Evolutionary conservation across 2,329 filamentous ascomycete genomes (phyloP).

Genomic region (Penicillium sp.): DNA sequence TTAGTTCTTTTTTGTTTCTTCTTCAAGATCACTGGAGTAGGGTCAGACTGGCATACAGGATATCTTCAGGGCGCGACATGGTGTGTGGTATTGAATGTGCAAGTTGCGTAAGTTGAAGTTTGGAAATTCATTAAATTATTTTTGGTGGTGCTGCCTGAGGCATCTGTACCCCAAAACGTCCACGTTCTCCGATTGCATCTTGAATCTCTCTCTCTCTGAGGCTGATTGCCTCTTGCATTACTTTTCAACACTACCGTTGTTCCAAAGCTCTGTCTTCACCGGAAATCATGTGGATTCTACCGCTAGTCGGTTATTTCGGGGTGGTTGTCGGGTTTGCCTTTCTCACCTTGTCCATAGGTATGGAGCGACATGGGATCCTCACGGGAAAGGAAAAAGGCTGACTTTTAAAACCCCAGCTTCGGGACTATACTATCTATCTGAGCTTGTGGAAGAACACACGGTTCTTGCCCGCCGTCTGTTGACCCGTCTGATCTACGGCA

Average conservation of each 20-base stretch:
- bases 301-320: constrained; percentile 80
- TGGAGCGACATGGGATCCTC: constrained; percentile 12
- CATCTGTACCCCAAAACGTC: constrained; percentile 9
- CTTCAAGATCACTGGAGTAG: constrained; percentile 1
- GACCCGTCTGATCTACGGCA: constrained; percentile 70
- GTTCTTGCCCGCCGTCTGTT: constrained; percentile 84
- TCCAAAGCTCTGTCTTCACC: neutral
- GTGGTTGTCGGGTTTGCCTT: constrained; percentile 84
- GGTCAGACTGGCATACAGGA: constrained; percentile 52
- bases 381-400: constrained; percentile 3
- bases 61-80: constrained; percentile 97
- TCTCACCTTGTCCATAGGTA: constrained; percentile 85
- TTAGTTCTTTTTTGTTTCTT: constrained; percentile 15
- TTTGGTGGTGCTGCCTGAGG: constrained; percentile 13
- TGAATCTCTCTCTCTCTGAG: neutral
- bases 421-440: constrained; percentile 96
- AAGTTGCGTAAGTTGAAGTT: constrained; percentile 1
- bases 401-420: constrained; percentile 54
- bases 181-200: constrained; percentile 5
- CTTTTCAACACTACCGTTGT: constrained; percentile 21
- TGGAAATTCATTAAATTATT: constrained; percentile 10
- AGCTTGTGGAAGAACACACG: constrained; percentile 95
- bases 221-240: constrained; percentile 1
- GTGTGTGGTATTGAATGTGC: constrained; percentile 29
- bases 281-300: constrained; percentile 78